Base-by-base conservation (phyloP, 2,329 filamentous ascomycete species). In the Claviceps pazoutovae region DNA sequence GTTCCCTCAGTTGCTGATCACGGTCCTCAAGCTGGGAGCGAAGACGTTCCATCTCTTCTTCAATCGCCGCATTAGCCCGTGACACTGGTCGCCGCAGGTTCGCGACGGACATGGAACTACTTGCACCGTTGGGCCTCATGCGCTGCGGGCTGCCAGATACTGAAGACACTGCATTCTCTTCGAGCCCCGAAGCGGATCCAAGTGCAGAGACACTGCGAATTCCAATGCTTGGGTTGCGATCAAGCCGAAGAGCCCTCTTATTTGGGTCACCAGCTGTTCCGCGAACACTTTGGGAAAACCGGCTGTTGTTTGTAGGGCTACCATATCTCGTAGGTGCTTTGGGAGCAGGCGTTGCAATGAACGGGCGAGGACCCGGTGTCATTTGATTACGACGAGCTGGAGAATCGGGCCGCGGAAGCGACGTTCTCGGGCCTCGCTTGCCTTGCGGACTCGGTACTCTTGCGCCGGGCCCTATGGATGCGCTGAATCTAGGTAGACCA, bases 1-100 rank as follows among this genome's bases (percentile, higher is more conserved):
- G 93, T 44, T 96, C 93, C 59, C 83, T 84, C n/a, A 98, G 71
- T 64, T 95, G 88, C 57, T 76, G 80, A 59, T 97, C 89, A 34
- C 88, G 83, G 55, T 95, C 89, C 56, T 89, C 82, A 19, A 97
- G 74, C 65, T 91, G 80, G 41, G 74, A 71, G 55, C 80, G 82
- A 30, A 98, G 73, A 36, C 80, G 76, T 59, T 85, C 82, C 7
- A 94, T 66, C 63, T 95, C 87, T 44, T 85, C 83, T 36, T 85
- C 84, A 54, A 83, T 75, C 37, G 61, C 63, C 41, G 68, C 65
- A 53, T 80, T 72, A n/a, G 73, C 70, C 42, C 76, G 72, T 3
- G 78, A 79, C 2, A 69, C 66, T 7, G 79, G 74, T 9, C 78
- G 73, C 63, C 77, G 74, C 55, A 73, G 66, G 60, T 69, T 69